Evolutionary conservation across 495 filamentous ascomycete species (phyloP).

Genomic region (Xylaria venustula): DNA sequence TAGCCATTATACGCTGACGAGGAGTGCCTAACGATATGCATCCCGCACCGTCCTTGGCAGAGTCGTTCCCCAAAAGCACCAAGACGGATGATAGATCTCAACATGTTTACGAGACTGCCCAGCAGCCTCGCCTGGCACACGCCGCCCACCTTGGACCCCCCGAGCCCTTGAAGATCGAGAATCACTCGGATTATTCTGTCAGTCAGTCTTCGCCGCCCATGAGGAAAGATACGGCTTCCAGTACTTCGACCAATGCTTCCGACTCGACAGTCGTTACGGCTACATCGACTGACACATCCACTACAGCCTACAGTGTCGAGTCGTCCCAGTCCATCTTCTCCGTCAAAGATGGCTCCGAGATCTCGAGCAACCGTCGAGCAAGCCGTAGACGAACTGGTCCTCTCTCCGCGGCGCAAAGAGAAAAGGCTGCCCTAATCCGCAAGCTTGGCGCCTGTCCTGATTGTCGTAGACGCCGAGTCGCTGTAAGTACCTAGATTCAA

Average conservation of each 20-base stretch:
- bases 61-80: constrained; percentile 43
- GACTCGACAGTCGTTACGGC: constrained; percentile 34
- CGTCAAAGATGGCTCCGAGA: constrained; percentile 46
- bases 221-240: constrained; percentile 49
- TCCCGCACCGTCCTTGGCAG: constrained; percentile 43
- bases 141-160: constrained; percentile 28
- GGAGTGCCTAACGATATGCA: constrained; percentile 38
- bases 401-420: constrained; percentile 43
- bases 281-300: constrained; percentile 38
- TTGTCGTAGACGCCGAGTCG: constrained; percentile 48
- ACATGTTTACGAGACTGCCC: constrained; percentile 31
- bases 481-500: constrained; percentile 37
- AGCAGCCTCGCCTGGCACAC: constrained; percentile 27
- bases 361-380: constrained; percentile 41
- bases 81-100: constrained; percentile 37
- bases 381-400: constrained; percentile 48
- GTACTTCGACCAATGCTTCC: constrained; percentile 41
- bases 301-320: constrained; percentile 44
- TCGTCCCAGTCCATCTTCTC: constrained; percentile 49
- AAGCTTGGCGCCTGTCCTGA: constrained; percentile 50
- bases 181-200: constrained; percentile 29
- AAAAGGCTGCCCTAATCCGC: constrained; percentile 48
- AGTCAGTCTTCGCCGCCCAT: constrained; percentile 38
- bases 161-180: constrained; percentile 31
- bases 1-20: constrained; percentile 29